phyloP scores from a whole-genome alignment of 225 moss, liverwort and hornwort genomes.

The Polytrichum formosum region DNA sequence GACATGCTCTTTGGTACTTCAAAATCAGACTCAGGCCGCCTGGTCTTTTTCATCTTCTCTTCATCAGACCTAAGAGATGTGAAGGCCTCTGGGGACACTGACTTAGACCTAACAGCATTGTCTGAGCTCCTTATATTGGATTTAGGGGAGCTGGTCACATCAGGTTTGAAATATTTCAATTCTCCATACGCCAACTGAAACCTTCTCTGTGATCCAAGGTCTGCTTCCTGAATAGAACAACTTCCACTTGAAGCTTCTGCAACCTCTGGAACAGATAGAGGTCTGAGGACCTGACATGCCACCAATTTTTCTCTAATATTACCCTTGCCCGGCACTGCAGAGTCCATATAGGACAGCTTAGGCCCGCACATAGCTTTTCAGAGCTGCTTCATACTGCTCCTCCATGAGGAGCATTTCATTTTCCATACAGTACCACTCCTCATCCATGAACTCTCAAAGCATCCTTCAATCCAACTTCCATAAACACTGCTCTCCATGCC shows the following conservation, averaged over 20 bases:
- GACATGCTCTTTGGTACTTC: conserved; percentile 12
- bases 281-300: conserved; percentile 4
- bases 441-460: too few relatives aligned
- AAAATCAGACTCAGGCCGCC: conserved; percentile 15
- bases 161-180: conserved; percentile 33
- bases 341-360: conserved; percentile 18
- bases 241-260: conserved; percentile 9
- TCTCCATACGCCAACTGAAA: conserved; percentile 31
- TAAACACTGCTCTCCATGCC: too few relatives aligned
- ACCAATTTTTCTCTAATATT: conserved; percentile 6
- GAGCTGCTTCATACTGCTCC: conserved; percentile 19
- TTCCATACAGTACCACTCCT: conserved; percentile 2
- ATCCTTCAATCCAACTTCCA: too few relatives aligned
- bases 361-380: conserved; percentile 25
- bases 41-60: conserved; percentile 6
- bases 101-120: conserved; percentile 12
- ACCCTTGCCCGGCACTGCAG: conserved; percentile 7
- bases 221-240: conserved; percentile 21
- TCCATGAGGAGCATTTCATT: conserved; percentile 3
- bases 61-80: conserved; percentile 11
- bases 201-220: conserved; percentile 21
- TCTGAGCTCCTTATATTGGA: conserved; percentile 2
- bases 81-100: conserved; percentile 16
- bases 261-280: conserved; percentile 17
- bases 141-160: conserved; percentile 1